These are phyloP conservation scores for Cryphonectria parasitica DNA, from an alignment of 2,329 filamentous ascomycete genomes.

Conservation along the genomic window DNA sequence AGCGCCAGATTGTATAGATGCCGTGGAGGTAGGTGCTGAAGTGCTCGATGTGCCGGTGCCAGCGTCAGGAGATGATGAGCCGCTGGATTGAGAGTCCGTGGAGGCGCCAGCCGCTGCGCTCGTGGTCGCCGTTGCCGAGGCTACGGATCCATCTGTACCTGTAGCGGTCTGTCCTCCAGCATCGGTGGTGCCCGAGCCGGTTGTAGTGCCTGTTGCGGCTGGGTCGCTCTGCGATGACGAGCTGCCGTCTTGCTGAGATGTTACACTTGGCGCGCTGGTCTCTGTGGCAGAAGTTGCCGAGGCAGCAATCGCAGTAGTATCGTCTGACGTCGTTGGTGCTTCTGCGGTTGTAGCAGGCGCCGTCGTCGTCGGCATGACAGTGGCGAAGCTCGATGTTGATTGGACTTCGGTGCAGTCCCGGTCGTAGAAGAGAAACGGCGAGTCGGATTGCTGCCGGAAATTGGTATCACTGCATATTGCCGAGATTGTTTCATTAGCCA, in stretches of 20 bases:
- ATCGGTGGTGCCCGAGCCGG: not conserved
- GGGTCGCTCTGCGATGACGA: not conserved
- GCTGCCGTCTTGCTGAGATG: not conserved
- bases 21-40: not conserved
- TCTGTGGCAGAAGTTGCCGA: not conserved
- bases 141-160: not conserved
- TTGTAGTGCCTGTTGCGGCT: not conserved
- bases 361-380: conserved; percentile 5
- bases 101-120: not conserved
- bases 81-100: not conserved
- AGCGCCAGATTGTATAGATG: not conserved
- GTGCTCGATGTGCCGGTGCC: not conserved
- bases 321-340: not conserved
- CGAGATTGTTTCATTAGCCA: not conserved
- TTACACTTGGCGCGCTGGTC: not conserved
- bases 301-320: not conserved
- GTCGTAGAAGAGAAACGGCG: conserved; percentile 28
- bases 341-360: not conserved
- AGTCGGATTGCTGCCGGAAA: conserved; percentile 25
- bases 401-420: conserved; percentile 25
- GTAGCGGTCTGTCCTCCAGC: not conserved
- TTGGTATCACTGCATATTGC: conserved; percentile 16
- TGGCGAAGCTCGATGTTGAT: conserved; percentile 24
- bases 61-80: not conserved
- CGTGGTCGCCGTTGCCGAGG: not conserved